A percentile compares a stretch with the other conserved stretches of the same genome.
phyloP scores from a whole-genome alignment of 2,329 filamentous ascomycete species.

The Botrytis elliptica region DNA sequence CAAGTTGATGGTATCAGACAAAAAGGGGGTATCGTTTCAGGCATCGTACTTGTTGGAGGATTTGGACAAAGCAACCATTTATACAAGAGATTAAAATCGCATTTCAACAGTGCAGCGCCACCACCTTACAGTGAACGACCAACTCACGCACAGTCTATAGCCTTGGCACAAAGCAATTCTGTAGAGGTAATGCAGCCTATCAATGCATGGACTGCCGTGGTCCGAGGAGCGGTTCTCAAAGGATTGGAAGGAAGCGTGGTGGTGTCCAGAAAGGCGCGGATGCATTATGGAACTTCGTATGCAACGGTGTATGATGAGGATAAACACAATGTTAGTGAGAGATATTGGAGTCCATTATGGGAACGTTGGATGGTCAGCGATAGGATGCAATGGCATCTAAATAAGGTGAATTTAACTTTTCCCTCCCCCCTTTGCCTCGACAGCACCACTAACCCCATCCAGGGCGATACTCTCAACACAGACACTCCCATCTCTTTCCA shows the following conservation, averaged over 20 bases:
- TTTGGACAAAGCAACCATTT: conserved; percentile 79
- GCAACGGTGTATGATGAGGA: conserved; percentile 77
- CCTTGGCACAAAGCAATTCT: conserved; percentile 51
- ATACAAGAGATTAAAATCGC: conserved; percentile 66
- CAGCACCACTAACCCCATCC: not conserved
- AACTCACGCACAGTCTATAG: conserved; percentile 57
- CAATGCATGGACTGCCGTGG: conserved; percentile 79
- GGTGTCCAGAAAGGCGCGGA: conserved; percentile 68
- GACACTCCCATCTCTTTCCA: conserved; percentile 74
- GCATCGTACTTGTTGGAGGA: conserved; percentile 79
- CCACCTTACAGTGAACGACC: conserved; percentile 66
- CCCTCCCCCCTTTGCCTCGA: too few species aligned
- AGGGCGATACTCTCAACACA: conserved; percentile 76
- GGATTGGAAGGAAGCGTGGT: conserved; percentile 79
- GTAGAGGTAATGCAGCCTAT: conserved; percentile 81
- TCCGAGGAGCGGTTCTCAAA: conserved; percentile 71
- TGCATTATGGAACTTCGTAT: conserved; percentile 74
- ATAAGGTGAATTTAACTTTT: conserved; percentile 51
- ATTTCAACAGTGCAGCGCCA: conserved; percentile 56
- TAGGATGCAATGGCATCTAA: conserved; percentile 83
- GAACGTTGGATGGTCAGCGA: conserved; percentile 82
- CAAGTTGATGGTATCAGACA: conserved; percentile 63
- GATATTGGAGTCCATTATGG: conserved; percentile 79
- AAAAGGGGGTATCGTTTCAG: conserved; percentile 62
- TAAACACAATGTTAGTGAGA: conserved; percentile 69